A percentile compares a stretch with the other conserved stretches of the same genome.
phyloP scores from a whole-genome alignment of 202 grass and related monocot genomes.

The Setaria viridis region DNA sequence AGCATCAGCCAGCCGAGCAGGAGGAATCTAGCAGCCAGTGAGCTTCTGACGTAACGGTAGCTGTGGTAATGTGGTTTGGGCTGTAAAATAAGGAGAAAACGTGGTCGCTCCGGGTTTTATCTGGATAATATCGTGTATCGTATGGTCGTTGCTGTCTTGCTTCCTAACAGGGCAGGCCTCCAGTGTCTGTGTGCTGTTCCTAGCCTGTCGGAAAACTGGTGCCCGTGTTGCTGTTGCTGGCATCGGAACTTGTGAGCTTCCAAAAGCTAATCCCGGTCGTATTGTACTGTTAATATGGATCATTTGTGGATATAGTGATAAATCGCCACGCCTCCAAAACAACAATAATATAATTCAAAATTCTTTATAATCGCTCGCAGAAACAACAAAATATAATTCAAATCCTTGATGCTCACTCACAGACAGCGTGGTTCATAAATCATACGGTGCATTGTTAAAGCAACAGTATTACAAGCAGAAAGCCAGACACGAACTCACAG shows the following conservation, averaged over 20 bases:
- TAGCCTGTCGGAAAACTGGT: neutral
- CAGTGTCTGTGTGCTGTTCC: neutral
- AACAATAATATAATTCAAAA: no score
- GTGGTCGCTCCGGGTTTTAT: neutral
- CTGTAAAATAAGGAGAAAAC: constrained; percentile 41
- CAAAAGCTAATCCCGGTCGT: neutral
- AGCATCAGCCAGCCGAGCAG: constrained; percentile 65
- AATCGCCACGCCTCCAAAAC: neutral
- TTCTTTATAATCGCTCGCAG: neutral
- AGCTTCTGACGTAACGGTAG: constrained; percentile 1
- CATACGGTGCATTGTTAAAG: neutral
- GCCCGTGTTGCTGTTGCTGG: neutral
- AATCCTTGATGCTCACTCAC: neutral
- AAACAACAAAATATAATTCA: neutral
- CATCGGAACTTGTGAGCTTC: neutral
- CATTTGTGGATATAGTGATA: neutral
- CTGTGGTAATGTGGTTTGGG: constrained; percentile 21
- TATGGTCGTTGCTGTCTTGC: neutral
- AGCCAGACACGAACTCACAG: no score
- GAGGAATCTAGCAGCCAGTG: constrained; percentile 55
- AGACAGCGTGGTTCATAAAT: neutral
- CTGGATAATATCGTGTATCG: neutral
- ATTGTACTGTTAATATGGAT: neutral
- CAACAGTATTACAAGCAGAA: neutral
- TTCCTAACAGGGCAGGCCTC: neutral